Evolutionary conservation across 768 basidiomycete species (phyloP).

Genomic region (Coprinopsis marcescibilis): DNA sequence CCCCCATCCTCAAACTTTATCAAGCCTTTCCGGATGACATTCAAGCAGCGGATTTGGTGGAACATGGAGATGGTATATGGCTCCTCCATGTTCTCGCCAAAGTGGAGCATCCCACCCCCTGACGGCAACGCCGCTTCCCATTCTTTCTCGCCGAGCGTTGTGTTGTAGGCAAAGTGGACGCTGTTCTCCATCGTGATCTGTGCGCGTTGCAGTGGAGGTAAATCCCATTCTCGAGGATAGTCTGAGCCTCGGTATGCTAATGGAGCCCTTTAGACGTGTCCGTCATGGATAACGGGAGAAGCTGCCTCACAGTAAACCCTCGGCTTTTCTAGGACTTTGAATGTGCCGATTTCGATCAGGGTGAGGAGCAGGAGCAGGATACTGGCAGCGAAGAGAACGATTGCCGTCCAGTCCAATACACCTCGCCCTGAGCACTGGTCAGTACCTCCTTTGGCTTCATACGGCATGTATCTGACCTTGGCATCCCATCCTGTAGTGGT

Average conservation of each 20-base stretch:
- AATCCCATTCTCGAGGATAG: slow-evolving; percentile 7
- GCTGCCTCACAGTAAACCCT: neutral
- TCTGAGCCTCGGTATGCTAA: slow-evolving; percentile 7
- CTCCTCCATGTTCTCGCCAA: slow-evolving; percentile 23
- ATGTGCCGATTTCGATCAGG: neutral
- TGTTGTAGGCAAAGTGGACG: slow-evolving; percentile 16
- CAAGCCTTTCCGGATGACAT: slow-evolving; percentile 20
- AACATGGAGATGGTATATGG: slow-evolving; percentile 29
- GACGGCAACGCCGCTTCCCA: slow-evolving; percentile 20
- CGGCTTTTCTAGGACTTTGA: neutral
- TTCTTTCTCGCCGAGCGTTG: slow-evolving; percentile 13
- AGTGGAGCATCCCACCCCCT: slow-evolving; percentile 15
- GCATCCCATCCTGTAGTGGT: no score
- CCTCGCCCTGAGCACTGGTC: neutral
- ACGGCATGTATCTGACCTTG: no score
- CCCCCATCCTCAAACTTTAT: neutral
- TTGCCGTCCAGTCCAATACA: neutral
- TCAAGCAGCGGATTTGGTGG: slow-evolving; percentile 33
- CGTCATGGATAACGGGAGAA: no score
- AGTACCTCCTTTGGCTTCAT: no score
- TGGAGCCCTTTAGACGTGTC: neutral
- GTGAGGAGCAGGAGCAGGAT: neutral
- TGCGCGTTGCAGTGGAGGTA: slow-evolving; percentile 13
- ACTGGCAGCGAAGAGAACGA: slow-evolving; percentile 1
- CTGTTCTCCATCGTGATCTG: slow-evolving; percentile 20